Evolutionary conservation across 1,139 yeast species (phyloP), one percentile per base, ranked within the genome.

Genomic region (Hyphopichia burtonii): DNA sequence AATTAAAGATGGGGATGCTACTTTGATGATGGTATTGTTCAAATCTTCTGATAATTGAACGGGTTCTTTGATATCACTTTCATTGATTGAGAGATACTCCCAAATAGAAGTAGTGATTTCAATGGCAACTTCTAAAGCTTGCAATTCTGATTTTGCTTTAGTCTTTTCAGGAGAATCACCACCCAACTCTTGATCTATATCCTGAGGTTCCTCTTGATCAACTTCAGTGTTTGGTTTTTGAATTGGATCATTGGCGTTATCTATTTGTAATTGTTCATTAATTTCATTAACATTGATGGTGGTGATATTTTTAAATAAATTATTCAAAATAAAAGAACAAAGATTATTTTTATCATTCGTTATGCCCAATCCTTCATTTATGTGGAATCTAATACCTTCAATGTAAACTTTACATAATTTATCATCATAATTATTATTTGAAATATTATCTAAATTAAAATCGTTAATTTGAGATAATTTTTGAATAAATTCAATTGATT

Each of bases 61-160:
- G 3, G 66, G 61, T 11, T 53, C 58, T 15, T 52, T 52, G 11
- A 51, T 44, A 14, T 52, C 45, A 12, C 46, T 45, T 35, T 66
- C 74, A 40, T 59, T 57, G 9, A 61, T 48, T 3, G 76, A 65
- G 33, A 71, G 56, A 41, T 59, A 83, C 58, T 91, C 97, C 52
- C 87, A 77, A 7, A 83, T 68, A 1, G 93, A 83, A 1, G 96
- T 82, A 28, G 87, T 69, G 31, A 91, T 63, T 56, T 91, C 97
- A 32, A 90, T 65, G 0, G 86, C 71, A 1, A 83, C 73, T 53
- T 88, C 96, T 27, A 86, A 68, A 3, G 86, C 74, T 57, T 81
- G 83, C 37, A 85, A 63, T 39, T 78, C 74, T 34, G 77, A 65
- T 50, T 80, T 75, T 7, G 87, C 82, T 15, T 59, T 61, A 9